These are phyloP conservation scores for Phytophthora litchii DNA, from an alignment of 352 stramenopile genomes.

Conservation along the genomic window DNA sequence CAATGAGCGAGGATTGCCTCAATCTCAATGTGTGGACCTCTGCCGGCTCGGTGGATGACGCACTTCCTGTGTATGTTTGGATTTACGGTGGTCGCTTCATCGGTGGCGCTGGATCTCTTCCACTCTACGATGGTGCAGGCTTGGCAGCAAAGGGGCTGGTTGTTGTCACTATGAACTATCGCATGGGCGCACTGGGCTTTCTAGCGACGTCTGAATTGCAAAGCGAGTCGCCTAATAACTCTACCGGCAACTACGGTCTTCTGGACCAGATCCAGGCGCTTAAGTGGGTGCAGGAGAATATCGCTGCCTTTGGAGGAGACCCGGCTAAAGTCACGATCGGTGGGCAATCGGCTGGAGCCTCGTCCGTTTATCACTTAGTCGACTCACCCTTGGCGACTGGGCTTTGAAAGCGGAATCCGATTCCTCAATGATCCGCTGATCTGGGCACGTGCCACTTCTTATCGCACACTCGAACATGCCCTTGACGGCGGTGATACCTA, in stretches of 20 bases:
- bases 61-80: neutral
- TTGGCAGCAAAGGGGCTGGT: neutral
- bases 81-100: neutral
- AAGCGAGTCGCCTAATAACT: constrained; percentile 1
- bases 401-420: neutral
- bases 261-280: constrained; percentile 85
- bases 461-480: neutral
- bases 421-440: neutral
- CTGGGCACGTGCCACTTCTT: neutral
- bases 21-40: neutral
- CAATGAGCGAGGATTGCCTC: neutral
- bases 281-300: constrained; percentile 84
- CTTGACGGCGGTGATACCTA: neutral
- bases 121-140: neutral
- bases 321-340: constrained; percentile 66
- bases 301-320: constrained; percentile 79
- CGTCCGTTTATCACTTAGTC: neutral
- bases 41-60: neutral
- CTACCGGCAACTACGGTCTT: constrained; percentile 20
- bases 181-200: neutral
- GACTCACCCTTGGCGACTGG: neutral
- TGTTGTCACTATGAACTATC: neutral
- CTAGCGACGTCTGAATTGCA: neutral
- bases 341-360: neutral
- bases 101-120: neutral